Conservation (phyloP, 1,139 yeast species). For the Zygoascus sp. region DNA sequence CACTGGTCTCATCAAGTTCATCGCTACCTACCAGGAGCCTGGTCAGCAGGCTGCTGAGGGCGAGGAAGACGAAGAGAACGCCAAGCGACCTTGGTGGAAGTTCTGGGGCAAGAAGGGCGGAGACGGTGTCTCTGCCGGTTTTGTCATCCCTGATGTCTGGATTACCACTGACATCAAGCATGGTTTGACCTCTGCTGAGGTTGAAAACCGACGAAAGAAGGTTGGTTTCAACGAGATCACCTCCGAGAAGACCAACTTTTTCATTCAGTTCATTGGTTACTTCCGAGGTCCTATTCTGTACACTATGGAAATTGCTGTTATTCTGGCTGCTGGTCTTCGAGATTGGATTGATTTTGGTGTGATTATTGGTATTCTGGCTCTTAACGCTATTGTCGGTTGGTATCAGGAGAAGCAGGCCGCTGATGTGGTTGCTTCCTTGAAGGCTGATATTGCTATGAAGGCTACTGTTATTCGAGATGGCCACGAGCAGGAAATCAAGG, state of each 20-base stretch:
- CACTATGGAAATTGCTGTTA: conserved; percentile 67
- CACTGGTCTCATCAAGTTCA: conserved; percentile 35
- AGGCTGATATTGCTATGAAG: conserved; percentile 87
- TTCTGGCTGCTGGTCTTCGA: conserved; percentile 64
- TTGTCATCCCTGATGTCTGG: conserved; percentile 35
- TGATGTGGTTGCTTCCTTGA: conserved; percentile 90
- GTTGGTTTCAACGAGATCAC: conserved; percentile 60
- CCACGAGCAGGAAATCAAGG: conserved; percentile 63
- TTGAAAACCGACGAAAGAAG: conserved; percentile 56
- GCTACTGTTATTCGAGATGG: conserved; percentile 88
- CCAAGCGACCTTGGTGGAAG: conserved; percentile 27
- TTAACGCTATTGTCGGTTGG: conserved; percentile 58
- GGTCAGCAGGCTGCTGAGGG: conserved; percentile 24
- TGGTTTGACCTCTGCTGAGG: conserved; percentile 53
- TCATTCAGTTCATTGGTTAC: conserved; percentile 56
- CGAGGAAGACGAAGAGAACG: conserved; percentile 25
- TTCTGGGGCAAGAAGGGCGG: conserved; percentile 21
- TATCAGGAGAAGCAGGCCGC: conserved; percentile 83
- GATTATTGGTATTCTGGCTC: conserved; percentile 56
- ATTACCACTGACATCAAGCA: conserved; percentile 46
- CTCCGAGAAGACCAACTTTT: conserved; percentile 55
- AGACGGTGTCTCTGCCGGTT: conserved; percentile 20
- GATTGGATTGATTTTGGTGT: conserved; percentile 72
- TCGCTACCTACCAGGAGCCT: conserved; percentile 34
- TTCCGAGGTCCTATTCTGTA: conserved; percentile 64